Percentiles rank a stretch among this genome's conserved stretches.
These are phyloP conservation scores for Endocladia muricata DNA, from an alignment of 31 red algal species.

Conservation along the genomic window DNA sequence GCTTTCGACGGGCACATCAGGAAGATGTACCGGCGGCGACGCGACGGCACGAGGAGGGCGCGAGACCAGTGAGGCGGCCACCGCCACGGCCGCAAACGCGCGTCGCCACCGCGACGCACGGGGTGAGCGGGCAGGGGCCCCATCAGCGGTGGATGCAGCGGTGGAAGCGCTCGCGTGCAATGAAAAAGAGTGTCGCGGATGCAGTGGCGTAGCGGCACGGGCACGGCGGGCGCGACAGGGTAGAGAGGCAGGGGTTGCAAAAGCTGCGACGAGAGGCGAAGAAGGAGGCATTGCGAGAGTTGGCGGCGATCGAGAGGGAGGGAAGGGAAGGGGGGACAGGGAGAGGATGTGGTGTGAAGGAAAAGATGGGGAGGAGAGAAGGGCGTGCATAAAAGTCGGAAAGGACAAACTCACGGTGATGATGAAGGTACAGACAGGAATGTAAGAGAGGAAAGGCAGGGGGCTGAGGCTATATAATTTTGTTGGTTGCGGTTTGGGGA, in stretches of 20 bases:
- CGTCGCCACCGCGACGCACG: background rate
- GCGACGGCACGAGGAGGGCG: background rate
- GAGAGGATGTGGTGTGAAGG: background rate
- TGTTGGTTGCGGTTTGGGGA: no score
- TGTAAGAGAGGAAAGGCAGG: no score
- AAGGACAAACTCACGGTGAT: no score
- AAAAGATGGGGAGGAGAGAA: background rate
- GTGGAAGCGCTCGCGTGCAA: no score
- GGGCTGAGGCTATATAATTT: no score
- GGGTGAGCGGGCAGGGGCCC: no score
- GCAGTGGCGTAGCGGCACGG: no score
- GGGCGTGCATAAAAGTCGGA: no score
- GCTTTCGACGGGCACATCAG: background rate
- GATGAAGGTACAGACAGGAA: no score
- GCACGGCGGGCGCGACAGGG: no score
- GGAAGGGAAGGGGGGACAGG: conserved; percentile 2
- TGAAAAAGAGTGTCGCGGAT: no score
- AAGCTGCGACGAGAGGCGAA: background rate
- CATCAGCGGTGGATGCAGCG: no score
- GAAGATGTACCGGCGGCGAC: background rate
- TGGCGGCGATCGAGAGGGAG: conserved; percentile 4
- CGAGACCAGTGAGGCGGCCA: background rate
- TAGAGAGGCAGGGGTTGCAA: background rate
- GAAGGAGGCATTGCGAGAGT: background rate
- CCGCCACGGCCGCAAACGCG: background rate